These are phyloP conservation scores for Citrus medica DNA, from an alignment of 345 rosid genomes.

Conservation along the genomic window DNA sequence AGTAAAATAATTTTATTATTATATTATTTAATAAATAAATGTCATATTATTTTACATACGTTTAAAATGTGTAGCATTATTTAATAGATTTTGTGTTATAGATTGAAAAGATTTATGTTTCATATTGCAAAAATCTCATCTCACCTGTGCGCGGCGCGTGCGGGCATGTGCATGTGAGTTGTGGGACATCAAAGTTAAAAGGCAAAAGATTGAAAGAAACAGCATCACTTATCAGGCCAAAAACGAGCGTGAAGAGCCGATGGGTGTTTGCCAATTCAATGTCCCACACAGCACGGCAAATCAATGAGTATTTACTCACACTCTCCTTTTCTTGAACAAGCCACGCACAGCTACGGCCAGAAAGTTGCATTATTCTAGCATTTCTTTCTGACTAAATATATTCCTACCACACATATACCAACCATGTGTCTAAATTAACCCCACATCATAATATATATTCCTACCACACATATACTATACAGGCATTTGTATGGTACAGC, in stretches of 20 bases:
- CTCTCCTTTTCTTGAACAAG: not conserved
- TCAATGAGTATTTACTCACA: not conserved
- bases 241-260: not conserved
- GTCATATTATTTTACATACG: no score
- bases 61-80: no score
- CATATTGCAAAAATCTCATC: not conserved
- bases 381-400: not conserved
- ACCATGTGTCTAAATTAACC: no score
- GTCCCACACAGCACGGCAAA: not conserved
- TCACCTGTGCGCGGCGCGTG: not conserved
- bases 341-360: not conserved
- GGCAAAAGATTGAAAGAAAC: not conserved
- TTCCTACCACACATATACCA: no score
- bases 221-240: not conserved
- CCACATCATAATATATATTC: not conserved
- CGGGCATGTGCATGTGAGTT: not conserved
- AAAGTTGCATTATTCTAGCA: not conserved
- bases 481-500: no score
- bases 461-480: no score
- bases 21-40: rapidly evolving
- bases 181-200: not conserved
- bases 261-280: not conserved
- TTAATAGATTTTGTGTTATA: no score
- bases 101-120: no score
- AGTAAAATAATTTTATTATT: no score